These are phyloP conservation scores for Coccinonectria pachysandricola DNA, from an alignment of 2,329 filamentous ascomycete species.

Conservation along the genomic window DNA sequence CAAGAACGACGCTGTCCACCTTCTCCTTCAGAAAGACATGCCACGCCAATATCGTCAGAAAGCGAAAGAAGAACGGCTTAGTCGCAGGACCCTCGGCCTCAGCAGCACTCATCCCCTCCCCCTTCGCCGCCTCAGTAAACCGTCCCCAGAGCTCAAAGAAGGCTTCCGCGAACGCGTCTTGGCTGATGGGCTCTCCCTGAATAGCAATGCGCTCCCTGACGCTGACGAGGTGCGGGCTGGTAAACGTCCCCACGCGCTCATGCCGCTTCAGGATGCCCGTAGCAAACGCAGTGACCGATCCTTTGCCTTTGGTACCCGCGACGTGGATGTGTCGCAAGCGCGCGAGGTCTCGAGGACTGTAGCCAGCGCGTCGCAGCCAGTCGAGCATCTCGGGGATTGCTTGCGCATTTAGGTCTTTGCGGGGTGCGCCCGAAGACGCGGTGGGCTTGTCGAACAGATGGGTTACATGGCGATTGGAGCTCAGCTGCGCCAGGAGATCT, in stretches of 20 bases:
- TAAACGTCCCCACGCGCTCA: slow-evolving; percentile 61
- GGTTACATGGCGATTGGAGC: slow-evolving; percentile 64
- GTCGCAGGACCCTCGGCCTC: slow-evolving; percentile 44
- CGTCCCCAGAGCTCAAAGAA: slow-evolving; percentile 80
- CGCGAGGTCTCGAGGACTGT: slow-evolving; percentile 41
- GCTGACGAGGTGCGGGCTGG: slow-evolving; percentile 74
- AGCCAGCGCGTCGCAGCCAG: slow-evolving; percentile 67
- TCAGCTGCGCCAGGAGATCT: slow-evolving; percentile 61
- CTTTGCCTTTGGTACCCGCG: slow-evolving; percentile 90
- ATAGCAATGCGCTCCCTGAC: slow-evolving; percentile 80
- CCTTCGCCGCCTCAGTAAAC: slow-evolving; percentile 30
- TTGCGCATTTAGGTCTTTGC: slow-evolving; percentile 50
- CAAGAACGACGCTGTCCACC: slow-evolving; percentile 70
- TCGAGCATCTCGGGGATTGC: slow-evolving; percentile 75
- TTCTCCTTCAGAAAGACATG: slow-evolving; percentile 71
- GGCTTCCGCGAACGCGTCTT: slow-evolving; percentile 60
- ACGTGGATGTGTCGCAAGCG: slow-evolving; percentile 59
- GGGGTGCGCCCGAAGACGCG: slow-evolving; percentile 15
- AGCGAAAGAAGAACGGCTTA: slow-evolving; percentile 90
- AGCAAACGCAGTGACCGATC: slow-evolving; percentile 75
- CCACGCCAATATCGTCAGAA: slow-evolving; percentile 78
- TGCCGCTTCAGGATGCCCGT: slow-evolving; percentile 60
- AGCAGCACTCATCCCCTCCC: slow-evolving; percentile 24
- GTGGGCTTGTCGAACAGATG: slow-evolving; percentile 33
- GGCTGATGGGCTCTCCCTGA: slow-evolving; percentile 58